phyloP scores from a whole-genome alignment of 1,139 yeast species.

The Candida dubliniensis region DNA sequence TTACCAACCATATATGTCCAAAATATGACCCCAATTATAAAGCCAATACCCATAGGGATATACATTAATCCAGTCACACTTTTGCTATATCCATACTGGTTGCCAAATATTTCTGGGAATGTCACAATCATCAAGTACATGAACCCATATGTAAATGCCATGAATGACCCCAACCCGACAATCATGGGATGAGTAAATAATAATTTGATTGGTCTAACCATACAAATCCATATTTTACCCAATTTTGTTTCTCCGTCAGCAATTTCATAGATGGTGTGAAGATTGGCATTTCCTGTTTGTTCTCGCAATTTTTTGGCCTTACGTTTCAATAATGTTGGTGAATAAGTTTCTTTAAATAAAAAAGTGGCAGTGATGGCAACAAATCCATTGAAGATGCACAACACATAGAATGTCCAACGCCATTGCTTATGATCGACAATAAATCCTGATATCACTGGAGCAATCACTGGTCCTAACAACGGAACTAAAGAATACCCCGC shows the following conservation, averaged over 20 bases:
- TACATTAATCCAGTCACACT: conserved; percentile 44
- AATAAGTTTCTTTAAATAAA: conserved; percentile 41
- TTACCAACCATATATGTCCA: conserved; percentile 39
- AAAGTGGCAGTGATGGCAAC: conserved; percentile 38
- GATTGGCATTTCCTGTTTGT: conserved; percentile 36
- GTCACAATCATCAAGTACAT: conserved; percentile 50
- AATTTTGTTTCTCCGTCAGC: conserved; percentile 35
- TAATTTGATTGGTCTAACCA: conserved; percentile 41
- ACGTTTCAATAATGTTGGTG: conserved; percentile 36
- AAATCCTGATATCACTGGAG: conserved; percentile 60
- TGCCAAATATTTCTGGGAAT: conserved; percentile 38
- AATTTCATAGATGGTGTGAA: conserved; percentile 47
- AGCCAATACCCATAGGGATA: conserved; percentile 48
- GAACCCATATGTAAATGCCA: conserved; percentile 50
- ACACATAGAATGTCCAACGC: conserved; percentile 48
- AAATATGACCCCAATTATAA: conserved; percentile 37
- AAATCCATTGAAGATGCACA: conserved; percentile 42
- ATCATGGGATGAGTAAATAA: conserved; percentile 48
- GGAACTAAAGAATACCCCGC: conserved; percentile 48
- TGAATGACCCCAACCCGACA: conserved; percentile 45
- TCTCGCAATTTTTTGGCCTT: conserved; percentile 34
- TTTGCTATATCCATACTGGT: conserved; percentile 36
- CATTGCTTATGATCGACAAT: conserved; percentile 46
- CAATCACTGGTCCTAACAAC: conserved; percentile 60
- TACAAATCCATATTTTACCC: conserved; percentile 32